Base-by-base conservation (phyloP, 495 filamentous ascomycete species). In the Collariella sp. region DNA sequence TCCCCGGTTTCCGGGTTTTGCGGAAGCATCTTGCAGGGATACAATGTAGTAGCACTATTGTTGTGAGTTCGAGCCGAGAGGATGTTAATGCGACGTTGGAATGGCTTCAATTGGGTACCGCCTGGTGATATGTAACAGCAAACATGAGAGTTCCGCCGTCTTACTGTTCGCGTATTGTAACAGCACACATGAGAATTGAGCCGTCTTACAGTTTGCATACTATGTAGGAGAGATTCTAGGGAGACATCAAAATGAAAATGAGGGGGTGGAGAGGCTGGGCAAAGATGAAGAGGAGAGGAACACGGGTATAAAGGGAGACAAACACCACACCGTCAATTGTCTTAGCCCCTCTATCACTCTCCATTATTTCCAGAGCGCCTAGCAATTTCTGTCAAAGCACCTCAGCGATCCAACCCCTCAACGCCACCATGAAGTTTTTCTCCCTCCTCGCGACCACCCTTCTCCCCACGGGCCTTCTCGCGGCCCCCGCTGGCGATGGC, bases 401-500 rank as follows among this genome's bases (percentile, higher is more conserved):
- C 39, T 5, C 38, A 42, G 18, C 40, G 5, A 42, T n/a, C n/a
- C n/a, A n/a, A n/a, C 5, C 35, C 35, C 18, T 13, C 41, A 44
- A 24, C 41, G 41, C 13, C 41, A 26, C 35, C 31, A 47, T 47
- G 45, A 47, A 35, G 29, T 7, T 47, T 18, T 1, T 18, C 29
- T 22, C 45, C 62, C 65, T 50, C 56, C 66, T 29, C 67, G 63
- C 1, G 58, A 52, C 15, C 64, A 16, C 42, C 20, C 62, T 79
- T 49, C 63, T 81, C 18, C 75, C 76, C 46, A 65, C 43, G 11
- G 64, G 79, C 11, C 79, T 73, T 38, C 46, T 71, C 46, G 66
- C 66, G 23, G 65, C 66, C 23, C 77, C 78, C 54, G 59, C 69
- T 24, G 56, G 70, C 18, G 46, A 56, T 2, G 22, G 23, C 10